phyloP scores from a whole-genome alignment of 495 filamentous ascomycete genomes.

The Annulohypoxylon bovei region DNA sequence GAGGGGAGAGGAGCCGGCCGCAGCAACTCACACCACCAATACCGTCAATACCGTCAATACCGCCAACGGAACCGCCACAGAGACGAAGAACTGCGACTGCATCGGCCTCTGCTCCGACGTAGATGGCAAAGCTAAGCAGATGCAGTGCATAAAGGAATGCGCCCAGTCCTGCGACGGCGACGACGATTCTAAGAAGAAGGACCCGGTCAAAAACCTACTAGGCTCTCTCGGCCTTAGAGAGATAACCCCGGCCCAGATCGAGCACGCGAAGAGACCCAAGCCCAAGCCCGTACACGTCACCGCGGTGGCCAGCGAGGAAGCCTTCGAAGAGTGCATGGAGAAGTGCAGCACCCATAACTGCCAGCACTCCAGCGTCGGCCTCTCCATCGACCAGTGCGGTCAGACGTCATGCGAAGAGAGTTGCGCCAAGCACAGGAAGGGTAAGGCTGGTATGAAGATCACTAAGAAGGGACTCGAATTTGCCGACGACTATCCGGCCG shows the following conservation, averaged over 20 bases:
- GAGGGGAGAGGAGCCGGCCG: background rate
- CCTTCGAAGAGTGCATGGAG: constrained; percentile 19
- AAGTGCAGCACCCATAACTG: constrained; percentile 22
- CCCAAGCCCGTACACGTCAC: background rate
- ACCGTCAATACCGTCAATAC: background rate
- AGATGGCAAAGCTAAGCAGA: constrained; percentile 20
- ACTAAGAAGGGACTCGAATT: background rate
- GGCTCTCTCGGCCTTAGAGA: constrained; percentile 3
- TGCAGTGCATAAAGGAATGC: constrained; percentile 19
- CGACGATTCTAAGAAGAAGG: constrained; percentile 13
- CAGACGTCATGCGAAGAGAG: constrained; percentile 8
- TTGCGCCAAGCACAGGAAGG: constrained; percentile 11
- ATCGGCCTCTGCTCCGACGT: constrained; percentile 8
- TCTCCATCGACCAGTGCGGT: constrained; percentile 15
- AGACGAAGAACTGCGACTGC: constrained; percentile 33
- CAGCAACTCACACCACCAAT: background rate
- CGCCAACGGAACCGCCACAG: background rate
- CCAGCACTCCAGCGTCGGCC: constrained; percentile 8
- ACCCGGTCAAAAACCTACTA: background rate
- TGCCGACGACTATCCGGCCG: background rate
- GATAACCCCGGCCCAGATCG: background rate
- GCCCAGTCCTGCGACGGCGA: constrained; percentile 18
- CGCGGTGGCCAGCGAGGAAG: background rate
- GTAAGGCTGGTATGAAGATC: background rate
- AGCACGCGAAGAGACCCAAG: background rate